Base-by-base conservation (phyloP, 805 yeast species). In the Candida quercuum region DNA sequence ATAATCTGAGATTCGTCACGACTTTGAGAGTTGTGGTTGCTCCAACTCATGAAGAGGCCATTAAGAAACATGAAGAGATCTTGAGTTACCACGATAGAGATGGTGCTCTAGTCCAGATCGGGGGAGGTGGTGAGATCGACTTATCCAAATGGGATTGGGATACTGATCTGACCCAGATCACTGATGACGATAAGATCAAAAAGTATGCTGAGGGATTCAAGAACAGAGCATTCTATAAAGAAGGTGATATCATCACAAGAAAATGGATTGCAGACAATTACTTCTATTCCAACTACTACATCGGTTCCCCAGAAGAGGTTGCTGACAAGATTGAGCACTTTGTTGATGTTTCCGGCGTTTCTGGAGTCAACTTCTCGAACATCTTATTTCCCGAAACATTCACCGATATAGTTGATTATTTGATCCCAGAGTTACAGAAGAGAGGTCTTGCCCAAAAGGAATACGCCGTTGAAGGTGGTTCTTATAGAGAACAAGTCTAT, bases 101-200 rank as follows among this genome's bases (percentile, higher is more conserved):
- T 33, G 74, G 71, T 18, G 63, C 67, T 6, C 63, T 63, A 34
- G 68, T 66, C 2, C 69, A 68, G 41, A 52, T 70, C 11, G 74
- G 74, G 15, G 67, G 72, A 65, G 63, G 67, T 8, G 73, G 72
- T 6, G n/a, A n/a, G n/a, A 52, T 64, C 27, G 73, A 56, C 61
- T 22, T 69, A 54, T 45, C 59, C 59, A 28, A 68, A 64, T 31
- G 62, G 64, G 70, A 66, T 59, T 26, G 72, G 71, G 69, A 66
- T 12, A 59, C 64, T 32, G 71, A 69, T 35, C 53, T 68, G 28
- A 57, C 63, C 26, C 47, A 55, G 26, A 64, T 52, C 24, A 22
- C 24, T 43, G 54, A 45, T 10, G 51, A 57, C 38, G 62, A 57
- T 19, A 59, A 57, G 30, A 63, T 62, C 28, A 45, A 60, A 20